phyloP scores from a whole-genome alignment of 2,329 filamentous ascomycete genomes.

The Colletotrichum theobromicola region DNA sequence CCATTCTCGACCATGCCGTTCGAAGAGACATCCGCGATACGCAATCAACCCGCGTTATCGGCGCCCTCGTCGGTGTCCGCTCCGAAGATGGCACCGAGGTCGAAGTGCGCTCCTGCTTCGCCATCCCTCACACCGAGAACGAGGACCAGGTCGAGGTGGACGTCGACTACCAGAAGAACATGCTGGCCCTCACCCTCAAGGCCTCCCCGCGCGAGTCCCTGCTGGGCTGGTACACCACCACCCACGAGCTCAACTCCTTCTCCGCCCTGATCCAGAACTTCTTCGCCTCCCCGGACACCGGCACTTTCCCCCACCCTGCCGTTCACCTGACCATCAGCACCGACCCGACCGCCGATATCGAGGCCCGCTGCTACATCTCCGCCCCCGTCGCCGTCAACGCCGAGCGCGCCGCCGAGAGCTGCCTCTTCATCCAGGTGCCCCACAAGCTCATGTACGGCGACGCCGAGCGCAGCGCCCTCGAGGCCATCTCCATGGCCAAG shows the following conservation, averaged over 20 bases:
- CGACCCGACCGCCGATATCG: slow-evolving; percentile 84
- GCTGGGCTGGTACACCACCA: slow-evolving; percentile 98
- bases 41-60: slow-evolving; percentile 95
- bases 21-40: slow-evolving; percentile 77
- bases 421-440: slow-evolving; percentile 96
- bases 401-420: slow-evolving; percentile 94
- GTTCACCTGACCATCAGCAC: slow-evolving; percentile 96
- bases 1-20: slow-evolving; percentile 91
- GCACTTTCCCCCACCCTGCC: slow-evolving; percentile 96
- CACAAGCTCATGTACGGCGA: slow-evolving; percentile 93
- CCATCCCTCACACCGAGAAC: slow-evolving; percentile 97
- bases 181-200: slow-evolving; percentile 93
- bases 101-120: slow-evolving; percentile 95
- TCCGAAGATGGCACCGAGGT: slow-evolving; percentile 97
- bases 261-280: slow-evolving; percentile 99
- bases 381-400: slow-evolving; percentile 93
- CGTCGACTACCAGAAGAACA: slow-evolving; percentile 99
- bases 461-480: slow-evolving; percentile 69
- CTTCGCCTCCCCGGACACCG: slow-evolving; percentile 95
- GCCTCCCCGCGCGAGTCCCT: slow-evolving; percentile 92
- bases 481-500: slow-evolving; percentile 83
- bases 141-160: slow-evolving; percentile 99
- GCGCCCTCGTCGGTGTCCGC: slow-evolving; percentile 89
- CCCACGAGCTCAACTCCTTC: slow-evolving; percentile 96
- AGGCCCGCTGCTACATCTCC: slow-evolving; percentile 92